These are phyloP conservation scores for Aleurites moluccanus DNA, from an alignment of 441 rosid species.

Conservation along the genomic window DNA sequence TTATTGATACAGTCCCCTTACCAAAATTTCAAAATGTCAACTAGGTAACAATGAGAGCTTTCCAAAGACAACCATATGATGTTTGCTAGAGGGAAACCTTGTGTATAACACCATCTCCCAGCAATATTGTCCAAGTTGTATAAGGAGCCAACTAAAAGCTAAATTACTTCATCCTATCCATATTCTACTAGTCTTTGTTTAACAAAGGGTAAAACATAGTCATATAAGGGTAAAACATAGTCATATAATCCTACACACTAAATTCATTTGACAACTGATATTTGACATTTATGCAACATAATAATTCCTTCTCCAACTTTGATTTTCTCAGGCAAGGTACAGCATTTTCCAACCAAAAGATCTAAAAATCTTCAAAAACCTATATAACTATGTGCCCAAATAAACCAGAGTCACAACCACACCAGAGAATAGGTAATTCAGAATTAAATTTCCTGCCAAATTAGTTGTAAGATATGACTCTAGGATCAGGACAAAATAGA, in stretches of 20 bases:
- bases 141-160: neutral
- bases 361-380: neutral
- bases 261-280: neutral
- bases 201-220: too few species aligned
- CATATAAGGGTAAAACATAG: too few species aligned
- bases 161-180: neutral
- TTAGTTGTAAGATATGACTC: neutral
- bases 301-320: neutral
- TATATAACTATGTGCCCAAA: neutral
- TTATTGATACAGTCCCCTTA: neutral
- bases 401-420: neutral
- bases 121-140: neutral
- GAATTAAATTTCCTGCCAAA: neutral
- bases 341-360: neutral
- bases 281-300: neutral
- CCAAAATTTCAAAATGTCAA: neutral
- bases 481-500: neutral
- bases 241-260: neutral
- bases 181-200: neutral
- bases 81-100: neutral
- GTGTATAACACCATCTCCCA: neutral
- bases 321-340: neutral
- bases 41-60: neutral
- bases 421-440: neutral
- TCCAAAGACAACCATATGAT: neutral